phyloP scores from a whole-genome alignment of 768 basidiomycete species.

The Rhodotorula paludigena region DNA sequence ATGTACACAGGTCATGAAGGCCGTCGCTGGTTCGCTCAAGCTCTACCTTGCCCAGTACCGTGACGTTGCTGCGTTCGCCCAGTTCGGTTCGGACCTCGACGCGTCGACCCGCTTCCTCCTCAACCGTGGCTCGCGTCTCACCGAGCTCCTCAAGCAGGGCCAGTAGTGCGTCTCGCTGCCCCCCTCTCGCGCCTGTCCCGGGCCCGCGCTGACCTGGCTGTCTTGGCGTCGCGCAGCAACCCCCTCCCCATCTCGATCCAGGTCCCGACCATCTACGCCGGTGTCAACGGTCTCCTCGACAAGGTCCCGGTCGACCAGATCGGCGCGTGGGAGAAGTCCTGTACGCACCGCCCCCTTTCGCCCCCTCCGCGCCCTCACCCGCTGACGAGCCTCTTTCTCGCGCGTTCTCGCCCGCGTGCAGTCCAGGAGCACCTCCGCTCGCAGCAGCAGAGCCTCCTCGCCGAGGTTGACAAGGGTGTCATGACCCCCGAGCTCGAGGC shows the following conservation, averaged over 20 bases:
- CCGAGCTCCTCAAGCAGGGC: slow-evolving; percentile 86
- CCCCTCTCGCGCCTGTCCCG: not conserved
- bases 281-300: slow-evolving; percentile 96
- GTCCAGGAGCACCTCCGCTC: slow-evolving; percentile 73
- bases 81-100: slow-evolving; percentile 99
- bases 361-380: no score
- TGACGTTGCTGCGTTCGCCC: slow-evolving; percentile 98
- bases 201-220: no score
- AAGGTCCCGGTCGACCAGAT: slow-evolving; percentile 82
- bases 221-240: slow-evolving; percentile 51
- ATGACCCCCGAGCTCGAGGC: slow-evolving; percentile 86
- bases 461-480: slow-evolving; percentile 74
- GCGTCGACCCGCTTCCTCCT: slow-evolving; percentile 98
- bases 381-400: no score
- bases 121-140: slow-evolving; percentile 92
- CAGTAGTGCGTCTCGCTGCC: slow-evolving; percentile 59
- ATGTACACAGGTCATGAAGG: slow-evolving; percentile 91
- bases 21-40: slow-evolving; percentile 99
- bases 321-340: slow-evolving; percentile 16
- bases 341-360: slow-evolving; percentile 41
- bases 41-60: slow-evolving; percentile 99
- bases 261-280: slow-evolving; percentile 51
- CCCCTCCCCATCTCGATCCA: slow-evolving; percentile 85
- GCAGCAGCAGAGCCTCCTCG: slow-evolving; percentile 71
- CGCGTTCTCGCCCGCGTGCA: not conserved